phyloP scores from a whole-genome alignment of 441 rosid genomes.

The Populus hybrid region DNA sequence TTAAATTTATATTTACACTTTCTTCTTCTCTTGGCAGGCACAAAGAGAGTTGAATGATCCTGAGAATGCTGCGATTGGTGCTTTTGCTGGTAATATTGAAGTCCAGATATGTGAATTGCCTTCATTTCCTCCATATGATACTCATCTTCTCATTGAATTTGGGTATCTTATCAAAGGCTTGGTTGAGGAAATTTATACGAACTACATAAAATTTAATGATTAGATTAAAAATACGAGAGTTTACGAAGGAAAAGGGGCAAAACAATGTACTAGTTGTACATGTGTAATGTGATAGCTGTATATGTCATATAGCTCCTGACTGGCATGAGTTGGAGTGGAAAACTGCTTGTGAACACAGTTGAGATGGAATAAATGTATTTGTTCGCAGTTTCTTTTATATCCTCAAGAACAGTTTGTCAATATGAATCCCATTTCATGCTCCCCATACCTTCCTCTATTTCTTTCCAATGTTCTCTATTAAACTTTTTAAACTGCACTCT shows the following conservation, averaged over 20 bases:
- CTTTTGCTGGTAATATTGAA: conserved; percentile 67
- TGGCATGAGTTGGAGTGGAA: neutral
- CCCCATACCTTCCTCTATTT: too few species aligned
- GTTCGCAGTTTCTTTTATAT: neutral
- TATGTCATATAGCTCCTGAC: neutral
- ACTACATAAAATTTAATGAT: neutral
- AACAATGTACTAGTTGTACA: neutral
- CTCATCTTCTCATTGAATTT: neutral
- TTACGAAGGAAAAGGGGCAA: neutral
- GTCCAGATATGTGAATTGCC: neutral
- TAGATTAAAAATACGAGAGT: neutral
- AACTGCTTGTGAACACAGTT: neutral
- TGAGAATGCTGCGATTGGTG: conserved; percentile 86
- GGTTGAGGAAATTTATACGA: neutral
- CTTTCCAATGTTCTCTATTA: neutral
- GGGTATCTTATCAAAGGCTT: neutral
- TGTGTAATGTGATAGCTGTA: neutral
- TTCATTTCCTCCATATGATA: neutral
- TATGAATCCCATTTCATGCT: neutral
- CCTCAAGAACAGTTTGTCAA: neutral
- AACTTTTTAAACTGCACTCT: neutral
- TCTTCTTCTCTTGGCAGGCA: conserved; percentile 44
- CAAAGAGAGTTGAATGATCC: conserved; percentile 78
- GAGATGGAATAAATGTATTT: neutral
- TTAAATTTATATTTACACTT: neutral